Base-by-base conservation (phyloP, 495 filamentous ascomycete genomes). In the Podospora didyma region DNA sequence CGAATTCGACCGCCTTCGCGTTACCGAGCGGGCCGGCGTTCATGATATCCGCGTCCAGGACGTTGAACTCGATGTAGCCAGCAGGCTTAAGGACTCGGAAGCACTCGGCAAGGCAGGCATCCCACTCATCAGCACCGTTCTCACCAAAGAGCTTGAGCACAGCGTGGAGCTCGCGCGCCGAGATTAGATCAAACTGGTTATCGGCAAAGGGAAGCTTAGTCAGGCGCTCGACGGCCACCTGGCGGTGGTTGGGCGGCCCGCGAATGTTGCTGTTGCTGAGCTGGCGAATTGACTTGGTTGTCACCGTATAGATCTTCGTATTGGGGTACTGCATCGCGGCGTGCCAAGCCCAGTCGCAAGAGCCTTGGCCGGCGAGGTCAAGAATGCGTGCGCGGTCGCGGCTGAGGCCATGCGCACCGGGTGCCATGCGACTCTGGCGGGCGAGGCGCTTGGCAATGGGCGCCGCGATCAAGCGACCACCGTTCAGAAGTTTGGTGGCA, bases 341-440 rank as follows among this genome's bases (percentile, higher is more conserved):
- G 68, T 93, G 85, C 94, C 94, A 98, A 24, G 88, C 95, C 94
- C 94, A 98, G 72, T 95, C 92, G 67, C 89, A 90, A 11, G 87
- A 80, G 3, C 84, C 81, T 65, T 91, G 86, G 42, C 94, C 94
- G 20, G 89, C 91, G 28, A 97, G 84, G 65, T 98, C 94, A 35
- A 98, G 80, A 47, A 97, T 88, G 28, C 90, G 77, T 3, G 82
- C 81, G 41, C 79, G 74, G 54, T 80, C 75, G 24, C 71, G 69
- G 46, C 69, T 66, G 22, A 74, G 68, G 34, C 79, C 76, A 50
- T 73, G 62, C 22, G 56, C 41, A 37, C 61, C 67, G 20, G 72
- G 70, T 0, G 69, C 74, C 61, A 79, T 75, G 62, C 73, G 73
- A 50, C 75, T 78, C 49, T 74, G 74, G 39, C 73, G 70, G 11